Evolutionary conservation across 169 alveolate genomes (phyloP).

Genomic region (Neospora caninum): DNA sequence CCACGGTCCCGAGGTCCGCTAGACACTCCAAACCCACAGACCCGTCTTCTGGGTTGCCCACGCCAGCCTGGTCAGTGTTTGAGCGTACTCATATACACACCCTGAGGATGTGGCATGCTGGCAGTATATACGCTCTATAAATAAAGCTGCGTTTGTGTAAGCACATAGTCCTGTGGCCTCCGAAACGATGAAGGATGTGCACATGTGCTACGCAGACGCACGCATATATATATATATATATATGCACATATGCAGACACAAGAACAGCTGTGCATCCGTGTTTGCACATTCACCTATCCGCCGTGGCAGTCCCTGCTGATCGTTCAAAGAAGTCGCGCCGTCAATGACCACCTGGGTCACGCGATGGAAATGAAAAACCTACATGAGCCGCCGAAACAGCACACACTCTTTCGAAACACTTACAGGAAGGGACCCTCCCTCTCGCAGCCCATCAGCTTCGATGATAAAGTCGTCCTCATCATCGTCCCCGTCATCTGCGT

Average conservation of each 20-base stretch:
- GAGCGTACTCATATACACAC: too few species aligned
- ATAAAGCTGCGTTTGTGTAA: too few species aligned
- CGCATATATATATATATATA: not conserved
- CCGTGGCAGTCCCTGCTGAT: too few species aligned
- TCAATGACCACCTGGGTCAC: not conserved
- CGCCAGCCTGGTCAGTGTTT: too few species aligned
- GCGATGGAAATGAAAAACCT: not conserved
- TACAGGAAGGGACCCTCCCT: not conserved
- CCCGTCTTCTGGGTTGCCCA: too few species aligned
- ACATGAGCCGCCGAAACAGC: not conserved
- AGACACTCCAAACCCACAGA: too few species aligned
- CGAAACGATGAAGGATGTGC: too few species aligned
- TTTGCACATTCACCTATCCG: not conserved
- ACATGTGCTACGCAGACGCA: not conserved
- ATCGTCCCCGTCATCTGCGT: conserved; percentile 62
- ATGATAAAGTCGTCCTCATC: conserved; percentile 39
- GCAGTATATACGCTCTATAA: too few species aligned
- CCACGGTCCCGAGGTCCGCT: too few species aligned
- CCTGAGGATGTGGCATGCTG: too few species aligned
- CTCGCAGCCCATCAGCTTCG: not conserved
- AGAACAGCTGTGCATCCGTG: not conserved
- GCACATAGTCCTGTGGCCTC: too few species aligned
- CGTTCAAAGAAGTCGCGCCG: too few species aligned
- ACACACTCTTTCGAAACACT: not conserved
- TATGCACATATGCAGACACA: not conserved